phyloP scores from a whole-genome alignment of 371 early-diverging fungal species.

The Saksenaea vasiformis region DNA sequence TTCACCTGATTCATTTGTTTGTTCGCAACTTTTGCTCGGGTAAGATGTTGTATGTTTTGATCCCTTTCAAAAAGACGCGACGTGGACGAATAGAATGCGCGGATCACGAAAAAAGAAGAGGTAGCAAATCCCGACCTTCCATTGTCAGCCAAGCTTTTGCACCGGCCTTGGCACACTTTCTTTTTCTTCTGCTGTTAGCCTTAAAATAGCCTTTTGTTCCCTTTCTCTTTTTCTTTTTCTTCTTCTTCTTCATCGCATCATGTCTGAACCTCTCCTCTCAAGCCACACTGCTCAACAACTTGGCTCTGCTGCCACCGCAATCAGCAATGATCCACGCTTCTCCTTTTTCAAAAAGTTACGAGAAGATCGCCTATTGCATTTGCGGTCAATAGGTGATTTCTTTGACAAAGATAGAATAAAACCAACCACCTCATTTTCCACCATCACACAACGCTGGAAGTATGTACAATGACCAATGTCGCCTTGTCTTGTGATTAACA shows the following conservation, averaged over 20 bases:
- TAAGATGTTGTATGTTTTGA: too few relatives aligned
- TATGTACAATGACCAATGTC: constrained; percentile 22
- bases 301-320: constrained; percentile 27
- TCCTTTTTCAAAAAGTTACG: constrained; percentile 41
- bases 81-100: too few relatives aligned
- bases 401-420: constrained; percentile 65
- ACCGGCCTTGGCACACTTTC: background rate
- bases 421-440: constrained; percentile 49
- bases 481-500: background rate
- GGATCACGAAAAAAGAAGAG: too few relatives aligned
- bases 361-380: constrained; percentile 43
- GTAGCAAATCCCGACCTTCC: too few relatives aligned
- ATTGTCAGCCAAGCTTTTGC: too few relatives aligned
- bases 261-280: constrained; percentile 13
- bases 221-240: background rate
- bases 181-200: background rate
- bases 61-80: too few relatives aligned
- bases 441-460: constrained; percentile 55
- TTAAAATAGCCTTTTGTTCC: background rate
- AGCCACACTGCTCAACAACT: constrained; percentile 21
- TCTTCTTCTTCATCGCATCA: background rate
- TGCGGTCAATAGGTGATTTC: constrained; percentile 62
- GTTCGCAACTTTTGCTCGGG: too few relatives aligned
- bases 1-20: too few relatives aligned
- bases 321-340: constrained; percentile 42